Conservation (phyloP, 163 green algal genomes). For the Chlorella variabilis region DNA sequence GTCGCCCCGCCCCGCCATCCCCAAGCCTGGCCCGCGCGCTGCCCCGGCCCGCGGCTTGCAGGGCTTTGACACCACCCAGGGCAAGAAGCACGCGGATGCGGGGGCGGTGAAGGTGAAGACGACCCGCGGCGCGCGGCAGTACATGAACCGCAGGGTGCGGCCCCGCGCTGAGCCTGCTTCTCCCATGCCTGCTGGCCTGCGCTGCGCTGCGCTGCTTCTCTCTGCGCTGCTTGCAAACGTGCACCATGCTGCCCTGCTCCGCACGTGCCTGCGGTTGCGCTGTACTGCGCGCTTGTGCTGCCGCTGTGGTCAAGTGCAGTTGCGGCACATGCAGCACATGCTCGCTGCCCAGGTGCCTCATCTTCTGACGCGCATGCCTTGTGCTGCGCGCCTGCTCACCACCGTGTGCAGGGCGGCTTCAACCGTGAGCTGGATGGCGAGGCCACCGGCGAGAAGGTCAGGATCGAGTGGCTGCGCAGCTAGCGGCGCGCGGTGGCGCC, state of each 20-base stretch:
- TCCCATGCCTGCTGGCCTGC: background rate
- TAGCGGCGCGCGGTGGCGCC: too few species aligned
- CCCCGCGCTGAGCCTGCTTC: background rate
- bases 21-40: too few species aligned
- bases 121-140: constrained; percentile 85
- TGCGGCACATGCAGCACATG: too few species aligned
- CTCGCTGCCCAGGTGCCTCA: too few species aligned
- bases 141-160: constrained; percentile 89
- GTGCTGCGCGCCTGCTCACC: background rate
- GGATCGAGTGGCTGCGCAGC: constrained; percentile 49
- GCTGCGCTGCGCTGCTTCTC: background rate
- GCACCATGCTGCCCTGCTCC: too few species aligned
- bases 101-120: constrained; percentile 78
- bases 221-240: too few species aligned
- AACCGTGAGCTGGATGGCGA: constrained; percentile 87
- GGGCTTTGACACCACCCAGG: constrained; percentile 83
- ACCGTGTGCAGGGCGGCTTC: constrained; percentile 78
- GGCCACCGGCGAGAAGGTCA: constrained; percentile 66
- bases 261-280: too few species aligned
- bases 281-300: too few species aligned
- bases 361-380: too few species aligned
- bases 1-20: too few species aligned
- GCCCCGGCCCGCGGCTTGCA: constrained; percentile 11
- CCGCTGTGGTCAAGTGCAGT: too few species aligned
- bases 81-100: constrained; percentile 77